A percentile compares a stretch with the other conserved stretches of the same genome.
These are phyloP conservation scores for Suillus occidentalis DNA, from an alignment of 768 basidiomycete species.

Conservation along the genomic window DNA sequence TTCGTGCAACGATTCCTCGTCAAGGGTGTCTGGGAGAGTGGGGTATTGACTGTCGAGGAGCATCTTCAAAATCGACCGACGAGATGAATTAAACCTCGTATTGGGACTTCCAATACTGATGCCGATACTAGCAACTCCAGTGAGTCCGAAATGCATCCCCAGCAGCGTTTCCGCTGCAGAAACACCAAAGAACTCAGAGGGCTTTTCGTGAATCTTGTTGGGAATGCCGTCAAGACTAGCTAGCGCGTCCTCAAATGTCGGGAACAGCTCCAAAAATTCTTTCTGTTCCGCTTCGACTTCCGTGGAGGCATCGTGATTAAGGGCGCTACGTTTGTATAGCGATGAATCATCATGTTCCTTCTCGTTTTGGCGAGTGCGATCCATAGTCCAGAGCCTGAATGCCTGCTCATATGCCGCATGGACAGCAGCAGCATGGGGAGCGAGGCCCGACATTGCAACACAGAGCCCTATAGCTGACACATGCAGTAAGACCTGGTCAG, in stretches of 20 bases:
- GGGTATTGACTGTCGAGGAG: slow-evolving; percentile 32
- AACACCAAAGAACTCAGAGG: slow-evolving; percentile 28
- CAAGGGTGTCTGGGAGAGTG: slow-evolving; percentile 44
- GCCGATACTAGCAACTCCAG: slow-evolving; percentile 18
- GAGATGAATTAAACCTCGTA: slow-evolving; percentile 33
- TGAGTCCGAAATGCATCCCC: slow-evolving; percentile 48
- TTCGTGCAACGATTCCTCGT: slow-evolving; percentile 49
- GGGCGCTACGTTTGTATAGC: slow-evolving; percentile 68
- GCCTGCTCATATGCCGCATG: slow-evolving; percentile 65
- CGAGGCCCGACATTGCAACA: slow-evolving; percentile 1
- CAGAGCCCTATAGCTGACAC: slow-evolving; percentile 45
- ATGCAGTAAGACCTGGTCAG: slow-evolving; percentile 45
- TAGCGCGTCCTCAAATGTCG: slow-evolving; percentile 69
- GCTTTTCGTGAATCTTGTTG: slow-evolving; percentile 6
- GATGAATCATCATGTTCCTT: slow-evolving; percentile 63
- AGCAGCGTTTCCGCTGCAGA: slow-evolving; percentile 36
- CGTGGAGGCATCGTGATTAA: slow-evolving; percentile 51
- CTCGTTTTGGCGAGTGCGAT: slow-evolving; percentile 68
- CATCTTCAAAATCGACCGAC: slow-evolving; percentile 33
- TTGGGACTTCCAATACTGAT: slow-evolving; percentile 4
- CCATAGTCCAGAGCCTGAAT: slow-evolving; percentile 80
- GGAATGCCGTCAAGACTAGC: slow-evolving; percentile 21
- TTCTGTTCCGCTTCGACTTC: slow-evolving; percentile 80
- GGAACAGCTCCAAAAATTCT: slow-evolving; percentile 86
- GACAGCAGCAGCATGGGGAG: slow-evolving; percentile 27